A percentile compares a stretch with the other conserved stretches of the same genome.
Evolutionary conservation across 176 grass and related monocot genomes (phyloP).

Genomic region (Cenchrus purpureus): DNA sequence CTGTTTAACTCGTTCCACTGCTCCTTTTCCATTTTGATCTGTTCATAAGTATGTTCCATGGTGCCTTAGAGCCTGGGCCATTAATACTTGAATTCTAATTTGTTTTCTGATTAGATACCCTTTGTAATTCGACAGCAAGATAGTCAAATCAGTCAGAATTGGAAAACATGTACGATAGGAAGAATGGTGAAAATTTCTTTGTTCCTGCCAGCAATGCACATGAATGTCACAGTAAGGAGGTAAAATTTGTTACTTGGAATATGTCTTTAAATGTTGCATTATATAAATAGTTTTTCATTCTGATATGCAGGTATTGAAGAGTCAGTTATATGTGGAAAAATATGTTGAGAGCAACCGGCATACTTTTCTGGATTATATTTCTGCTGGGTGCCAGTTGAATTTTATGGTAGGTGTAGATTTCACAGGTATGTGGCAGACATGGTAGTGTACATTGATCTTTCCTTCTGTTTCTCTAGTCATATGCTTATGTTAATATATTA

Average conservation of each 20-base stretch:
- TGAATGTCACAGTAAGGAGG: conserved; percentile 87
- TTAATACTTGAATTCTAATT: conserved; percentile 49
- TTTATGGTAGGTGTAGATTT: conserved; percentile 99
- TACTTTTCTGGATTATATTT: conserved; percentile 96
- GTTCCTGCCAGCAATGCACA: conserved; percentile 60
- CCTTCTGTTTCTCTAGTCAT: conserved; percentile 27
- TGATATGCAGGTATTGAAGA: conserved; percentile 74
- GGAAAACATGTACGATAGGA: conserved; percentile 72
- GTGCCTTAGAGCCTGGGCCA: conserved; percentile 41
- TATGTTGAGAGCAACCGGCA: conserved; percentile 66
- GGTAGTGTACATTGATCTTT: conserved; percentile 27
- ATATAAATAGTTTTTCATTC: conserved; percentile 26
- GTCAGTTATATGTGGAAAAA: conserved; percentile 87
- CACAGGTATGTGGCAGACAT: conserved; percentile 63
- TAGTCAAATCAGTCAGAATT: conserved; percentile 90
- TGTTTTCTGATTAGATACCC: conserved; percentile 63
- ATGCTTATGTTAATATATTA: conserved; percentile 31
- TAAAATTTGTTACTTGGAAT: conserved; percentile 50
- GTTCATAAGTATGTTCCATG: conserved; percentile 33
- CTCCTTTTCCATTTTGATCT: conserved; percentile 25
- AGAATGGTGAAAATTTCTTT: conserved; percentile 80
- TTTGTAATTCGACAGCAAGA: conserved; percentile 80
- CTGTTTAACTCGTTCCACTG: conserved; percentile 10
- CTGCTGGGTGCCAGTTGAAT: conserved; percentile 80
- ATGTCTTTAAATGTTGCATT: conserved; percentile 25